These are phyloP conservation scores for Trypanosoma congolense DNA, from an alignment of 208 protist species.

Conservation along the genomic window DNA sequence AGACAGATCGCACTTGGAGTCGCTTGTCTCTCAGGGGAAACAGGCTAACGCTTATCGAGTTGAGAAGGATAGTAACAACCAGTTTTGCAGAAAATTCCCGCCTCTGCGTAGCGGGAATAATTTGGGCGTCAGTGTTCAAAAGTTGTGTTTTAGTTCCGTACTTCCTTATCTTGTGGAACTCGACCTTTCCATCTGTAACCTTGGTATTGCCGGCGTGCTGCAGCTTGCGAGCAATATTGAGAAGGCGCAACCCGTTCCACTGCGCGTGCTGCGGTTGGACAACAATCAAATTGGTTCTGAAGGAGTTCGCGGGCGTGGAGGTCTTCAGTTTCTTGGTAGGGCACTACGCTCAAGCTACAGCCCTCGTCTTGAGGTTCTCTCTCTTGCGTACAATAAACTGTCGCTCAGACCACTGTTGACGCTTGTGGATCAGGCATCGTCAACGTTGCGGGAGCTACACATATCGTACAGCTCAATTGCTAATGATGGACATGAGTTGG, in stretches of 20 bases:
- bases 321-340: conserved; percentile 54
- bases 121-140: conserved; percentile 27
- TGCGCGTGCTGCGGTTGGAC: conserved; percentile 43
- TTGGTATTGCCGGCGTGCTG: conserved; percentile 35
- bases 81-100: conserved; percentile 6
- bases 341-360: conserved; percentile 41
- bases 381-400: conserved; percentile 49
- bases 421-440: conserved; percentile 53
- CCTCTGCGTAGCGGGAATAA: conserved; percentile 14
- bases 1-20: conserved; percentile 7
- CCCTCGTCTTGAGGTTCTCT: conserved; percentile 46
- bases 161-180: conserved; percentile 25
- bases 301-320: conserved; percentile 15
- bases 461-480: conserved; percentile 46
- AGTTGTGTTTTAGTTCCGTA: conserved; percentile 15
- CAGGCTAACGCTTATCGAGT: conserved; percentile 1
- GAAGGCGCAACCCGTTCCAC: conserved; percentile 27
- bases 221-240: conserved; percentile 42
- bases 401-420: conserved; percentile 42
- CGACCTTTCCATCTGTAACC: conserved; percentile 33
- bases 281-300: conserved; percentile 30
- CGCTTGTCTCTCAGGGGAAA: conserved; percentile 10
- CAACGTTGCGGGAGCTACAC: conserved; percentile 31
- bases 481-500: conserved; percentile 30
- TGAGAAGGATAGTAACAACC: conserved; percentile 12